Conservation (phyloP, 768 basidiomycete species). For the Mycena galericulata region DNA sequence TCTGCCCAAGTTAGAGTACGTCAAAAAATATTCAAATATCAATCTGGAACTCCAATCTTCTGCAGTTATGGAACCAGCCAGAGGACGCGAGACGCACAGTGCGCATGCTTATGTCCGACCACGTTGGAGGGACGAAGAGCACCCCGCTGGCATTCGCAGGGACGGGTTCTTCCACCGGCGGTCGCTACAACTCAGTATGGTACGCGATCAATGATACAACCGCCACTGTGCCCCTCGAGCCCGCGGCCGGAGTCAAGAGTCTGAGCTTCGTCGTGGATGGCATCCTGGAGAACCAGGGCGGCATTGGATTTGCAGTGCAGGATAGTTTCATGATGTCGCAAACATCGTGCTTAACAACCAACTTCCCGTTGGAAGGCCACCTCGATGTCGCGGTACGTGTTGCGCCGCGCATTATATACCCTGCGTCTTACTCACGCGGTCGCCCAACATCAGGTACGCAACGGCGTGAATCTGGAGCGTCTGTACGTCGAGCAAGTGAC, state of each 20-base stretch:
- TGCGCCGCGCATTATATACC: background rate
- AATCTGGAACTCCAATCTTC: background rate
- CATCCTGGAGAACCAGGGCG: conserved; percentile 1
- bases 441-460: conserved; percentile 6
- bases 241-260: background rate
- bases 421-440: background rate
- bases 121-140: background rate
- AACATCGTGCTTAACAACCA: background rate
- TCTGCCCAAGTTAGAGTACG: background rate
- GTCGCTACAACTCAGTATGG: background rate
- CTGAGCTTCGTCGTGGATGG: conserved; percentile 1
- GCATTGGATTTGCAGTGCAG: conserved; percentile 2
- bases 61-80: too few relatives aligned
- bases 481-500: background rate
- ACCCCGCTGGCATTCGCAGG: background rate
- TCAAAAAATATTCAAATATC: too few relatives aligned
- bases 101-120: background rate
- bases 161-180: background rate
- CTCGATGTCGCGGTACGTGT: conserved; percentile 8
- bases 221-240: too few relatives aligned
- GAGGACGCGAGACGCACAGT: too few relatives aligned
- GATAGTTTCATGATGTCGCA: background rate
- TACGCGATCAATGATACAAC: background rate
- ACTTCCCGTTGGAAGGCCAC: background rate
- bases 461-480: conserved; percentile 4